These are phyloP conservation scores for Elymus sibiricus DNA, from an alignment of 176 grass and related monocot species.

Conservation along the genomic window DNA sequence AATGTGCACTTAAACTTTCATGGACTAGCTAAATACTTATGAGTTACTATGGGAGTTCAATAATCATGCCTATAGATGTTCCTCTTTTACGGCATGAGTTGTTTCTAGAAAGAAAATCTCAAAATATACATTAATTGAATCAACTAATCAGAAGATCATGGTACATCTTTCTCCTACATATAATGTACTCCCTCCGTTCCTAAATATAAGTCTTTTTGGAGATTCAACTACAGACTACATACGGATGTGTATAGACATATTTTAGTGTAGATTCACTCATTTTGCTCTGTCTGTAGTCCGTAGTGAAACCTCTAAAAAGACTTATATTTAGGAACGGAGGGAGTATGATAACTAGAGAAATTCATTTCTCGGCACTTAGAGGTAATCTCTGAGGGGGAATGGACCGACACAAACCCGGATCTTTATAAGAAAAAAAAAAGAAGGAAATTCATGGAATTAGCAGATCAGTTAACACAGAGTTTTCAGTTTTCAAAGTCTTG, in stretches of 20 bases:
- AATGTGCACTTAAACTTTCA: not conserved
- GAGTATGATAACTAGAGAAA: not conserved
- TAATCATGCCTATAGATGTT: not conserved
- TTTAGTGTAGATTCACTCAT: too few relatives aligned
- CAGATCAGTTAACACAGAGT: not conserved
- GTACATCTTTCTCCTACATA: not conserved
- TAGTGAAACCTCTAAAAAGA: too few relatives aligned
- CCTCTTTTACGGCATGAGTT: not conserved
- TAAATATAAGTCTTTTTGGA: too few relatives aligned
- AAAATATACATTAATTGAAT: not conserved
- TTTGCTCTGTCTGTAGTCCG: too few relatives aligned
- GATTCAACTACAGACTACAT: too few relatives aligned
- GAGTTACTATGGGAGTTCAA: not conserved
- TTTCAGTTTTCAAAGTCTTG: slow-evolving; percentile 6
- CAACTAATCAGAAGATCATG: not conserved
- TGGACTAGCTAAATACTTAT: not conserved
- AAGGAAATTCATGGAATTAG: not conserved
- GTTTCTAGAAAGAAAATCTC: not conserved
- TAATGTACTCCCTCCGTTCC: not conserved
- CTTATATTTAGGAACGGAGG: too few relatives aligned
- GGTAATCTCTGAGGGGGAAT: not conserved
- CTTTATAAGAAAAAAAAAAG: not conserved
- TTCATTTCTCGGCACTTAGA: not conserved
- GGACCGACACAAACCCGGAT: not conserved
- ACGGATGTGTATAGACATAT: too few relatives aligned